Percentiles rank a stretch among this genome's conserved stretches.
phyloP scores from a whole-genome alignment of 169 alveolate genomes.

The Neospora caninum region DNA sequence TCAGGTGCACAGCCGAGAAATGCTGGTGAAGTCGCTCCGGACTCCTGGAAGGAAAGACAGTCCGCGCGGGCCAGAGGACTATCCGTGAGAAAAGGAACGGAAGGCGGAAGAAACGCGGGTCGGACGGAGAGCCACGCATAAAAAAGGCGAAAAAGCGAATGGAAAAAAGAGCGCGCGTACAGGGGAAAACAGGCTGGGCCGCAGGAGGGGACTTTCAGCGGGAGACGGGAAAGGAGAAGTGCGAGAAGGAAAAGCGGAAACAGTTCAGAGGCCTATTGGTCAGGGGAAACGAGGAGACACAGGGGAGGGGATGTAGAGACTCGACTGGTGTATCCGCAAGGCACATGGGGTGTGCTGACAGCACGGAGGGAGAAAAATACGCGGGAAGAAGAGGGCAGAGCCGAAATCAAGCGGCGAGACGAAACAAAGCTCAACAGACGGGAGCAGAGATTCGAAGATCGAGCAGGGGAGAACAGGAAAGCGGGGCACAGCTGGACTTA shows the following conservation, averaged over 20 bases:
- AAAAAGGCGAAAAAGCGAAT: neutral
- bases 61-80: neutral
- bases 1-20: neutral
- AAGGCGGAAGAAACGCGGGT: neutral
- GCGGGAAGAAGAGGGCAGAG: neutral
- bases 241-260: neutral
- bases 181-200: neutral
- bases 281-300: neutral
- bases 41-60: conserved; percentile 1
- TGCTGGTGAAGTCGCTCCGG: conserved; percentile 30
- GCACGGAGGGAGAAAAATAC: neutral
- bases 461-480: no score
- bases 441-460: no score
- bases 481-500: neutral
- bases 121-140: neutral
- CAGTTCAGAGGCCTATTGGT: neutral
- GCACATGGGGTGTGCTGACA: neutral
- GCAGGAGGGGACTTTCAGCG: neutral
- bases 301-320: neutral
- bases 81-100: neutral
- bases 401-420: neutral
- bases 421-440: neutral
- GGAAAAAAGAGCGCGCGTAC: neutral
- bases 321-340: neutral
- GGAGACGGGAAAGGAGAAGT: neutral